A percentile compares a stretch with the other conserved stretches of the same genome.
Evolutionary conservation across 139 green algal genomes (phyloP).

Genomic region (Tetraselmis striata): DNA sequence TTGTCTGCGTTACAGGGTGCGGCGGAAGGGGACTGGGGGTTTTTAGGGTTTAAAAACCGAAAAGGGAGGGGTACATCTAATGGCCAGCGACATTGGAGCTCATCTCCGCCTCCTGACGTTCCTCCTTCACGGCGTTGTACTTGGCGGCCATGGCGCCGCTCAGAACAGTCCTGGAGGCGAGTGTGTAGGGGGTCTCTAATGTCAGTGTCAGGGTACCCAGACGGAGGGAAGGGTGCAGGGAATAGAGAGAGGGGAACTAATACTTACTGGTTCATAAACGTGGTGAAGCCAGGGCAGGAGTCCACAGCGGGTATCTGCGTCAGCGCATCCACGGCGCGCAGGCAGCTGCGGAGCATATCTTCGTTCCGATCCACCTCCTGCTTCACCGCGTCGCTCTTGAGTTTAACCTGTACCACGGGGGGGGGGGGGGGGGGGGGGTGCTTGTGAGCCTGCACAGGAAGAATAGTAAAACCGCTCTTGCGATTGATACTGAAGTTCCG

Average conservation of each 20-base stretch:
- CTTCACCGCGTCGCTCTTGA: conserved; percentile 93
- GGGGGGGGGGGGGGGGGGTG: no score
- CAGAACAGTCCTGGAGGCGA: conserved; percentile 18
- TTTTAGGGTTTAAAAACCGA: no score
- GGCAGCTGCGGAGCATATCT: conserved; percentile 85
- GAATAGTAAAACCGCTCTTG: no score
- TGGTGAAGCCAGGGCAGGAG: conserved; percentile 47
- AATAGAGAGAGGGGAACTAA: conserved; percentile 10
- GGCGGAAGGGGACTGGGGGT: no score
- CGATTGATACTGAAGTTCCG: no score
- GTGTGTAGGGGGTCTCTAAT: no score
- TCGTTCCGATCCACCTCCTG: conserved; percentile 96
- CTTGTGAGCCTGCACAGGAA: no score
- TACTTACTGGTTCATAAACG: conserved; percentile 41
- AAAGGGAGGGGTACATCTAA: no score
- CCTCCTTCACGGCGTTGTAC: conserved; percentile 22
- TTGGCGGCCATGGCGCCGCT: conserved; percentile 16
- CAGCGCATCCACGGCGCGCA: conserved; percentile 75
- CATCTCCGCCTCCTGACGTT: conserved; percentile 30
- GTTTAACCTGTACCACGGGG: no score
- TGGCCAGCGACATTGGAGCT: background rate
- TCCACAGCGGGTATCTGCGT: conserved; percentile 45
- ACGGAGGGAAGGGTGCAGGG: no score
- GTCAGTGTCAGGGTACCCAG: no score
- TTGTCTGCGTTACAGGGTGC: no score